Base-by-base conservation (phyloP, 1,284 basidiomycete species). In the Spongiforma sp. region DNA sequence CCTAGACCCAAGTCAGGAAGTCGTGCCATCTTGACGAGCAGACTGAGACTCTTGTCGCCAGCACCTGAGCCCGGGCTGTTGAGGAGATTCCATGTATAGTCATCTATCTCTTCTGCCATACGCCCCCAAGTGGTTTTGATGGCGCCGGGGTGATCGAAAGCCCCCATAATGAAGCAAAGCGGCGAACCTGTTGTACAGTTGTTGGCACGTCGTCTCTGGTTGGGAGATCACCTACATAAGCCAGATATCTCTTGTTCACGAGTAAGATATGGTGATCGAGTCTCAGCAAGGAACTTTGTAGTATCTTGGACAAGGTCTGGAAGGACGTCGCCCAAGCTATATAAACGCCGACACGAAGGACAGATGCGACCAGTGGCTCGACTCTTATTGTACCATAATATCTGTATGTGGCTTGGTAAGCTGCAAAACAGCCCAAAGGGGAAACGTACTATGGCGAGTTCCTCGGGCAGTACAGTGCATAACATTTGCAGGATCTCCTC, bases 341-440 rank as follows among this genome's bases (percentile, higher is more conserved):
- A 93, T 30, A 93, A 75, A 21, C 91, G 80, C 71, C 88, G 85
- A 73, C 91, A 93, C 1, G 90, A 85, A 4, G 91, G 91, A 71
- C 91, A 93, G 63, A 93, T 83, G 34, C 91, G 86, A 61, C 87
- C 84, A 8, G 80, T 83, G 7, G 80, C 73, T 4, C 91, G 84
- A 72, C 89, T 91, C 77, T 91, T 92, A 79, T 93, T 93, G 71
- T 93, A 93, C 90, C 91, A 93, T 28, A 93, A 68, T n/a, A 91
- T 88, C 91, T 93, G 64, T n/a, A 36, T 24, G n/a, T 37, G 41
- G 21, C 34, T 68, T 7, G 43, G 60, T 56, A 41, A n/a, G 32
- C 8, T 11, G 57, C 30, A 28, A 62, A 39, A 24, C 17, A 28
- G 37, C 32, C 12, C 17, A 14, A 53, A 37, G 24, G 56, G 19